Base-by-base conservation (phyloP, 495 filamentous ascomycete genomes). In the Immersiella caudata region DNA sequence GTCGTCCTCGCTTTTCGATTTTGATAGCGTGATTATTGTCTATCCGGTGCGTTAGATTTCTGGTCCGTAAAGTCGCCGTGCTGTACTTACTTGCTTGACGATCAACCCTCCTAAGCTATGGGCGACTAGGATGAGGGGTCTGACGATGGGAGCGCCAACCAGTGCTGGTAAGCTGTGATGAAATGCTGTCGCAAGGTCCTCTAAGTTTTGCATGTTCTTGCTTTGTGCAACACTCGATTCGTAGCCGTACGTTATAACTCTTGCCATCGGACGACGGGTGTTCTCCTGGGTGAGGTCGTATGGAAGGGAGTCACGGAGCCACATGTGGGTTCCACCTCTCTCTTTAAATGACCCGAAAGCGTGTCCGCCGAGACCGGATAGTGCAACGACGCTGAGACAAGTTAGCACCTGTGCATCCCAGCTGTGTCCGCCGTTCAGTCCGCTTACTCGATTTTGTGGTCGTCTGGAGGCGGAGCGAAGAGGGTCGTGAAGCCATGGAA, bases 321-420 rank as follows among this genome's bases (percentile, higher is more conserved):
- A 69, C 67, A 69, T 69, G 58, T 65, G 27, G 6, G n/a, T 49
- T 27, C 62, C 62, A 2, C 54, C 67, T 27, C 55, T 60, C 25
- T 69, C 67, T 49, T 69, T 69, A 26, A 66, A 69, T n/a, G 67
- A 69, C 21, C 67, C 67, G 27, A 66, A 69, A 49, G 67, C 67
- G 57, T 69, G 67, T 26, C 67, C 67, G 1, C 62, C 67, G 29
- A 69, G 62, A 50, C 67, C 67, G 33, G 67, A 69, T 21, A 66
- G 14, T 40, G 67, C 67, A 60, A 69, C 33, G 52, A 69, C 24
- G 24, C 67, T 69, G 46, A 57, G 20, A 40, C 9, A 27, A 22
- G 29, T 61, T 57, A 64, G 62, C 16, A 55, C 24, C 24, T 36
- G 26, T 57, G 62, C 49, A 55, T 55, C 24, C 40, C 35, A 9